Base-by-base conservation (phyloP, 176 grass and related monocot species). In the Phoenix dactylifera region DNA sequence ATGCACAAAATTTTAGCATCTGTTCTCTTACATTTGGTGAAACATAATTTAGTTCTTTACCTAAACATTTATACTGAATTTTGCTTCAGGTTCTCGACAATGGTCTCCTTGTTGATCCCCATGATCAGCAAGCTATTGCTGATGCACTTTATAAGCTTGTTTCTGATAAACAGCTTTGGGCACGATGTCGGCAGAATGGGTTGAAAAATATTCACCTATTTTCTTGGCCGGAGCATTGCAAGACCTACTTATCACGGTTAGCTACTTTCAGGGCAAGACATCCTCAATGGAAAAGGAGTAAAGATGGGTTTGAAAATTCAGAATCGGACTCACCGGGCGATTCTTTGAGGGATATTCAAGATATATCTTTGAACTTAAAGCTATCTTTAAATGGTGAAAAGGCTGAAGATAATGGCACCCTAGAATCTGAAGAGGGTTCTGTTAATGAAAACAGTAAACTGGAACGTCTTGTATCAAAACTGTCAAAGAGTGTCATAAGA, bases 61-160 rank as follows among this genome's bases (percentile, higher is more conserved):
- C 35, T 44, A 10, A 35, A 6, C 32, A 15, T 26, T 52, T 39
- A 39, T 55, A 16, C 17, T 73, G 3, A 55, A 63, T 77, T 77
- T 67, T 59, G 30, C 59, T 49, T 44, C 52, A 83, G 80, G 68
- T 83, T 62, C 74, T 83, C 18, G 80, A 83, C 69, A 83, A 83
- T 44, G 80, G 80, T 68, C 72, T 83, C 51, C 69, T 83, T 26
- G 68, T 83, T 53, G 80, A 83, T 68, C 80, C 80, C 15, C 80
- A 74, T 56, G 79, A 82, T 55, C 79, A 82, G 54, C 70, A 76
- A 50, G 66, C 62, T 51, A 82, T 82, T 50, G 53, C 80, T 52
- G 80, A 83, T 77, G 80, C 80, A 74, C 74, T 83, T 52, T 83
- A 83, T 66, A 83, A 77, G 50, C 80, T 83, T 24, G 80, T 83